phyloP scores from a whole-genome alignment of 208 protist genomes.

The Acanthamoeba lenticulata region DNA sequence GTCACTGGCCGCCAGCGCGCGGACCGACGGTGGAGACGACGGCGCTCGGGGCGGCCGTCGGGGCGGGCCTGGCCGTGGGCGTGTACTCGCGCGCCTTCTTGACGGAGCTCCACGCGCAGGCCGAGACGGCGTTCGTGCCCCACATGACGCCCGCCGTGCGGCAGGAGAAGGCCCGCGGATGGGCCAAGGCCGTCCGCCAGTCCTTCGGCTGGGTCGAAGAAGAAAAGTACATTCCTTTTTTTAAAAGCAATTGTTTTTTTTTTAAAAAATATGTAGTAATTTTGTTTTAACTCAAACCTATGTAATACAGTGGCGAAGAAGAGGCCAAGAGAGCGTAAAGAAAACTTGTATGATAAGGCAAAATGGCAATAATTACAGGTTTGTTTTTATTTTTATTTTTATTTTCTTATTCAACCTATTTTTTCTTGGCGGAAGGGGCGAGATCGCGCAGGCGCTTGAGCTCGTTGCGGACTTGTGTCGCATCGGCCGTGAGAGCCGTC shows the following conservation, averaged over 20 bases:
- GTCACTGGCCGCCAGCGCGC: not conserved
- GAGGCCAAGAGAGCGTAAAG: no score
- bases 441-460: conserved; percentile 11
- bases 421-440: not conserved
- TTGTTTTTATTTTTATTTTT: no score
- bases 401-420: not conserved
- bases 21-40: conserved; percentile 80
- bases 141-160: not conserved
- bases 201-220: no score
- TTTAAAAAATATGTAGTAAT: no score
- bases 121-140: not conserved
- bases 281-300: no score
- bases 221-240: no score
- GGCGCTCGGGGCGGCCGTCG: conserved; percentile 85
- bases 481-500: not conserved
- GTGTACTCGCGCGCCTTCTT: conserved; percentile 71
- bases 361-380: no score
- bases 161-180: not conserved
- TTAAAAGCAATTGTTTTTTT: no score
- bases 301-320: no score
- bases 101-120: not conserved
- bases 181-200: not conserved
- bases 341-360: no score
- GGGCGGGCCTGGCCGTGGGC: conserved; percentile 80
- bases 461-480: not conserved